Evolutionary conservation across 2,329 filamentous ascomycete genomes (phyloP).

Genomic region (Monilinia fructicola): DNA sequence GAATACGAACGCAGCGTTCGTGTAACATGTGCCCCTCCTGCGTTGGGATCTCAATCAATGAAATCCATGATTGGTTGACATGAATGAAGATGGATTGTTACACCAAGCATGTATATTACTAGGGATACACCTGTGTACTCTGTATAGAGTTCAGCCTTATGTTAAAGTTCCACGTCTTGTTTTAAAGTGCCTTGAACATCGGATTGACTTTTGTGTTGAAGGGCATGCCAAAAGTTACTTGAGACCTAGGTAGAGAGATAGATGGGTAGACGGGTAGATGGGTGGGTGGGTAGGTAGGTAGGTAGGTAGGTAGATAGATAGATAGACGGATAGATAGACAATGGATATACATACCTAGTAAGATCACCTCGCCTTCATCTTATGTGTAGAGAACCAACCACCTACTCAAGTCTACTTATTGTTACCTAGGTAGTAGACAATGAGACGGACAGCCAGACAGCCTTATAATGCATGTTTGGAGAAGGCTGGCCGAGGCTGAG

Average conservation of each 20-base stretch:
- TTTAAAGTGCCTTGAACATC: conserved; percentile 1
- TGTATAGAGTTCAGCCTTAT: conserved; percentile 19
- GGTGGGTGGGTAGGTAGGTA: neutral
- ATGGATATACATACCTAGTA: too few species aligned
- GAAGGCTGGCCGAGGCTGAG: conserved; percentile 21
- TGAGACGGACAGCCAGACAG: too few species aligned
- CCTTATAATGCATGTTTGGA: too few species aligned
- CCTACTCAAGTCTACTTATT: neutral
- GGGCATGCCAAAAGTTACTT: neutral
- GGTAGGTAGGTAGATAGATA: neutral
- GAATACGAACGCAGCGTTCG: too few species aligned
- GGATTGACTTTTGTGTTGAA: neutral
- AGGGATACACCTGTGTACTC: neutral
- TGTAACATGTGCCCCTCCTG: neutral
- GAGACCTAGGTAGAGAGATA: neutral
- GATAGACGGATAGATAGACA: too few species aligned
- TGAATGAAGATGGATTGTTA: conserved; percentile 1
- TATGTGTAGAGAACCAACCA: neutral
- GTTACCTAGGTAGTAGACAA: too few species aligned
- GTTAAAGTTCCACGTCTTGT: conserved; percentile 6
- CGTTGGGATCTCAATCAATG: neutral
- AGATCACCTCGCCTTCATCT: too few species aligned
- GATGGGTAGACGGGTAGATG: neutral
- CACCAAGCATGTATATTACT: conserved; percentile 5
- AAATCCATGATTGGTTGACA: neutral